A percentile compares a stretch with the other conserved stretches of the same genome.
These are phyloP conservation scores for Yamadazyma atlantica DNA, from an alignment of 1,139 yeast species.

Conservation along the genomic window DNA sequence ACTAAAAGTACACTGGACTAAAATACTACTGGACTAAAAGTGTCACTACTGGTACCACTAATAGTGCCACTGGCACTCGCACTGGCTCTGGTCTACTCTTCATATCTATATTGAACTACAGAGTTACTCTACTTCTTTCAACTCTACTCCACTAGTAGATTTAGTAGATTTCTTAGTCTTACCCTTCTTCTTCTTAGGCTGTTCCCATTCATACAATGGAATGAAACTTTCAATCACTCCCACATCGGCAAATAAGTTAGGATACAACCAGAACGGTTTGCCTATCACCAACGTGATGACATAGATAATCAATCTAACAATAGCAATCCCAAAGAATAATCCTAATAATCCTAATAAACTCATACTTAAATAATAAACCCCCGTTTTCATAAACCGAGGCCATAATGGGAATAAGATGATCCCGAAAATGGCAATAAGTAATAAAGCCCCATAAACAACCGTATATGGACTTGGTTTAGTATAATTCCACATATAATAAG, in stretches of 20 bases:
- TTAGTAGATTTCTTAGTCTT: constrained; percentile 18
- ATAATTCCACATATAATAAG: constrained; percentile 84
- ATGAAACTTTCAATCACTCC: constrained; percentile 90
- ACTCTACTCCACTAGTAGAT: constrained; percentile 24
- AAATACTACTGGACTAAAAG: too few species aligned
- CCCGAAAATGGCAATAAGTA: constrained; percentile 67
- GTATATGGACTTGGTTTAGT: constrained; percentile 73
- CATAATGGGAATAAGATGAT: constrained; percentile 92
- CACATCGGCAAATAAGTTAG: constrained; percentile 93
- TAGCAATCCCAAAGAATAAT: constrained; percentile 73
- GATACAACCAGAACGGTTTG: constrained; percentile 91
- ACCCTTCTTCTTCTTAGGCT: constrained; percentile 34
- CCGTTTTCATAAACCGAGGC: constrained; percentile 88
- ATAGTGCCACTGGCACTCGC: too few species aligned
- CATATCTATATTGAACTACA: too few species aligned
- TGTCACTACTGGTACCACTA: too few species aligned
- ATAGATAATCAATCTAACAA: constrained; percentile 74
- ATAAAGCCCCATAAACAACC: constrained; percentile 60
- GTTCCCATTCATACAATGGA: constrained; percentile 89
- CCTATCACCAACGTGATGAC: constrained; percentile 58
- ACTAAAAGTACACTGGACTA: too few species aligned
- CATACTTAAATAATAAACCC: constrained; percentile 89
- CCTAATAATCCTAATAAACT: constrained; percentile 73
- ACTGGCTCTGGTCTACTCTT: too few species aligned
- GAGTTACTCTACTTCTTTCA: constrained; percentile 47